Percentiles rank a stretch among this genome's conserved stretches.
These are phyloP conservation scores for Chalciporus piperatus DNA, from an alignment of 768 basidiomycete genomes.

Conservation along the genomic window DNA sequence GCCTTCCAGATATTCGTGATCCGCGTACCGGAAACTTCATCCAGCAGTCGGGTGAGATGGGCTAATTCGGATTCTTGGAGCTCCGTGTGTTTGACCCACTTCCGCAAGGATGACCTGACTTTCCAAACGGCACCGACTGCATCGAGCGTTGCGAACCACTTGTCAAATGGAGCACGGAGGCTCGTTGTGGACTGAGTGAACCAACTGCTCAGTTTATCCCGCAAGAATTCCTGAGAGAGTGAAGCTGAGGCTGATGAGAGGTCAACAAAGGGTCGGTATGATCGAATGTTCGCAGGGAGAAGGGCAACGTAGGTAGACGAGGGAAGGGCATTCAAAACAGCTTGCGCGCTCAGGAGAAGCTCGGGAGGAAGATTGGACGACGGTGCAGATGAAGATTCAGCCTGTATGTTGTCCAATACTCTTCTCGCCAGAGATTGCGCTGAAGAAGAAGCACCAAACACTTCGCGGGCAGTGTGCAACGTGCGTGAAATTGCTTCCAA, in stretches of 20 bases:
- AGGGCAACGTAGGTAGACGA: conserved; percentile 82
- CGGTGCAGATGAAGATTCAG: conserved; percentile 36
- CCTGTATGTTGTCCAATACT: conserved; percentile 63
- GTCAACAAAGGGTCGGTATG: conserved; percentile 87
- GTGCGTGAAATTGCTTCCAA: conserved; percentile 61
- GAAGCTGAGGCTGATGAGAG: conserved; percentile 55
- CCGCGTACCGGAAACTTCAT: conserved; percentile 52
- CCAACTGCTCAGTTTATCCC: conserved; percentile 58
- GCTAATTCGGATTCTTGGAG: conserved; percentile 48
- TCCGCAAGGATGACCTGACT: conserved; percentile 50
- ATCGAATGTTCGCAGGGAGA: conserved; percentile 65
- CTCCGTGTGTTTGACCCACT: conserved; percentile 42
- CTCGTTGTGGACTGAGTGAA: conserved; percentile 49
- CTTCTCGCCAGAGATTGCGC: conserved; percentile 48
- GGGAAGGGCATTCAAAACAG: conserved; percentile 67
- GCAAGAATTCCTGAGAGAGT: conserved; percentile 42
- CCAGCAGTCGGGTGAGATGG: conserved; percentile 44
- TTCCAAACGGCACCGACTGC: conserved; percentile 70
- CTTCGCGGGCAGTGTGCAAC: conserved; percentile 48
- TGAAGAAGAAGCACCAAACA: conserved; percentile 47
- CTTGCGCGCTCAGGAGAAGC: conserved; percentile 62
- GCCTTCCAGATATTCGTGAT: conserved; percentile 59
- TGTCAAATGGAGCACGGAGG: conserved; percentile 43
- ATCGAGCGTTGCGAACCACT: conserved; percentile 61
- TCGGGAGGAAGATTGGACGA: conserved; percentile 41